Evolutionary conservation across 441 rosid species (phyloP), one percentile per base, ranked within the genome.

Genomic region (Mallotus japonicus): DNA sequence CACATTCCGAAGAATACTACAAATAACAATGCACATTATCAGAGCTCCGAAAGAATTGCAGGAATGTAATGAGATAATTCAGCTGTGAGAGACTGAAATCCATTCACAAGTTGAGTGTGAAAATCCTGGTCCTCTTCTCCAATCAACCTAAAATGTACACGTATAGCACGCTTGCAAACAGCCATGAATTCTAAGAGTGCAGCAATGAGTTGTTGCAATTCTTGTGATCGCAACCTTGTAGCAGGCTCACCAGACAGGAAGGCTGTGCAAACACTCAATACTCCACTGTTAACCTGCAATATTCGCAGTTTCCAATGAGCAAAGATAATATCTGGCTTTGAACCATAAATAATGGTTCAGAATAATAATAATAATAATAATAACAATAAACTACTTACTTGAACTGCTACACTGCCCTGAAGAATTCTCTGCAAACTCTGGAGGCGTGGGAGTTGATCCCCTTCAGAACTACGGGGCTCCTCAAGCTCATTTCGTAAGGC

Each of bases 391-490:
- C 37, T 53, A 73, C 96, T 77, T 70, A 93, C 99, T 83, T 93
- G 99, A 67, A 93, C 99, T n/a, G 99, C 99, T 69, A 93, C 99
- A 83, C 97, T 95, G 85, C 99, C 98, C 87, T 93, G 99, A 73
- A 95, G 97, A 81, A 95, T 95, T 81, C 99, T 88, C 88, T 93
- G 99, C 67, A 95, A 85, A 82, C 98, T 93, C 84, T 93, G 98
- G 28, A 93, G 97, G 66, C 98, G 96, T 4, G 98, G 99, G 66
- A 93, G 84, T 74, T 93, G 98, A 83, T 95, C 99, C 51, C 98
- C 99, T 68, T 95, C 99, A 44, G 99, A 91, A 78, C 97, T 93
- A 72, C 99, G 98, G 77, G 99, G 97, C 89, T 95, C 99, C 82
- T 95, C 98, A 44, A 95, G 95, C 84, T 93, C 98, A 71, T 90